phyloP scores from a whole-genome alignment of 352 stramenopile genomes.

The Phytophthora foliorum region DNA sequence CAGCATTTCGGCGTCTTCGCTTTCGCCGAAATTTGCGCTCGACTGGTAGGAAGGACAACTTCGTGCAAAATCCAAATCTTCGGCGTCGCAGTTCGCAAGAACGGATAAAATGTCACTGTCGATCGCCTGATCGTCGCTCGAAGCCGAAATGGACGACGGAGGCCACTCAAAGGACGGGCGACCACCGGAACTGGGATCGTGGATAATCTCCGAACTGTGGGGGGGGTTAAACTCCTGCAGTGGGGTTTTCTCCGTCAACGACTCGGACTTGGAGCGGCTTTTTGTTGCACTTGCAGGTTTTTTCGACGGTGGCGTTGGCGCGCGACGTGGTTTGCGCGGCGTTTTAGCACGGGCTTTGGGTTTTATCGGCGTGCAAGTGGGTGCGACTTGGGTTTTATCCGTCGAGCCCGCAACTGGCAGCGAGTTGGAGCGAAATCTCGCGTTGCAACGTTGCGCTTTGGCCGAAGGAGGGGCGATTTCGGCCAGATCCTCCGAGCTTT shows the following conservation, averaged over 20 bases:
- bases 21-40: slow-evolving; percentile 33
- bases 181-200: slow-evolving; percentile 20
- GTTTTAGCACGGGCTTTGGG: slow-evolving; percentile 22
- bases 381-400: background rate
- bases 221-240: slow-evolving; percentile 45
- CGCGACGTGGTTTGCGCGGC: slow-evolving; percentile 44
- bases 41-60: slow-evolving; percentile 43
- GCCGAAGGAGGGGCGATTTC: slow-evolving; percentile 31
- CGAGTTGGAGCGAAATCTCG: slow-evolving; percentile 79
- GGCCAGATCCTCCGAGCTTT: slow-evolving; percentile 7
- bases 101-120: slow-evolving; percentile 84
- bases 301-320: slow-evolving; percentile 47
- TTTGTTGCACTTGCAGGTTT: slow-evolving; percentile 39
- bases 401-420: slow-evolving; percentile 64
- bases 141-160: slow-evolving; percentile 28
- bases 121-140: slow-evolving; percentile 73
- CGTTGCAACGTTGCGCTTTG: slow-evolving; percentile 45
- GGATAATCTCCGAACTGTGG: slow-evolving; percentile 32
- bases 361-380: background rate
- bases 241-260: slow-evolving; percentile 44
- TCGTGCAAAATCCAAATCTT: slow-evolving; percentile 47
- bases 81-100: slow-evolving; percentile 59
- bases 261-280: slow-evolving; percentile 73
- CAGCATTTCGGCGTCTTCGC: slow-evolving; percentile 53
- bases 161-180: slow-evolving; percentile 48